A percentile compares a stretch with the other conserved stretches of the same genome.
Conservation (phyloP, 805 yeast species). For the Cyberlindnera galapagoensis region DNA sequence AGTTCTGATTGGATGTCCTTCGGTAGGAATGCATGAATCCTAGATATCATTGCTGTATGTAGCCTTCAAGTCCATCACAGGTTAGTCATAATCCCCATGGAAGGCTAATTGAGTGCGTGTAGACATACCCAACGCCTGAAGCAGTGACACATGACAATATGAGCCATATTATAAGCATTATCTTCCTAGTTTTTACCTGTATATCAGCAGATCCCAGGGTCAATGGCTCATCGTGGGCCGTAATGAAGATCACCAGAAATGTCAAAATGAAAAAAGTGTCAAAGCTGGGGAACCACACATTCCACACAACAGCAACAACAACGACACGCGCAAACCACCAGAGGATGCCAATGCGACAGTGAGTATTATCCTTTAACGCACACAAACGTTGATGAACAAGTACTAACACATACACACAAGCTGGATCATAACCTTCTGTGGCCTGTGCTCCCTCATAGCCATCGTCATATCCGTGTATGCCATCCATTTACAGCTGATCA, state of each 20-base stretch:
- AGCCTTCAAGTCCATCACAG: constrained; percentile 16
- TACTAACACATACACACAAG: constrained; percentile 4
- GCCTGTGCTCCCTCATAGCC: constrained; percentile 8
- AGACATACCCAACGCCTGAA: constrained; percentile 7
- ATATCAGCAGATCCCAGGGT: neutral
- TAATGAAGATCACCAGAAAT: neutral
- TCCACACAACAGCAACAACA: no score
- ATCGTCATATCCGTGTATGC: constrained; percentile 9
- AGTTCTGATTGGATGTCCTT: constrained; percentile 23
- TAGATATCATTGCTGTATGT: constrained; percentile 31
- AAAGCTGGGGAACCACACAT: no score
- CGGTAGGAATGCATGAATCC: constrained; percentile 29
- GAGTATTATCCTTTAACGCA: no score
- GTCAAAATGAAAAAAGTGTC: neutral
- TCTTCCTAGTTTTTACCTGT: neutral
- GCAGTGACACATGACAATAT: constrained; percentile 3
- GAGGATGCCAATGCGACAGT: no score
- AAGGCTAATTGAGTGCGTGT: no score
- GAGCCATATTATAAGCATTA: neutral
- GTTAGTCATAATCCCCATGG: neutral
- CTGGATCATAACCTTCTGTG: constrained; percentile 10
- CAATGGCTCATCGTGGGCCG: no score
- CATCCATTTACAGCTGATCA: constrained; percentile 40
- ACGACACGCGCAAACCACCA: no score
- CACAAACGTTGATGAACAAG: neutral